Percentiles rank a stretch among this genome's conserved stretches.
Conservation (phyloP, 2,329 filamentous ascomycete genomes). For the Penicillium brasilianum region DNA sequence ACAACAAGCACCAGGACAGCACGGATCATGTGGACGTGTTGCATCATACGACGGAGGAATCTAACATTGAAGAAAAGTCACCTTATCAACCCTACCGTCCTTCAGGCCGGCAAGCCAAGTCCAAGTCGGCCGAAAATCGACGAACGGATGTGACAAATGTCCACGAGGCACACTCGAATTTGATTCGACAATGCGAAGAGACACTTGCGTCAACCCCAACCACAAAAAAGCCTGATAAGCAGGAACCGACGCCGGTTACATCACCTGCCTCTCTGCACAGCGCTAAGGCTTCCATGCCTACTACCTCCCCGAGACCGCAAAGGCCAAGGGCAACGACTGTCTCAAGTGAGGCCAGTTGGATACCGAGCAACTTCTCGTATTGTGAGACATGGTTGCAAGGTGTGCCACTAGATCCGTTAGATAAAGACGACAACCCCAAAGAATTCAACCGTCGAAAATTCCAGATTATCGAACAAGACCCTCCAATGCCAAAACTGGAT, state of each 20-base stretch:
- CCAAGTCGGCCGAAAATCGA: conserved; percentile 12
- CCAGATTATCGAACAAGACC: conserved; percentile 45
- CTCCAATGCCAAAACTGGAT: conserved; percentile 33
- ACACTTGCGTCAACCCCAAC: conserved; percentile 20
- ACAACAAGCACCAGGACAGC: background rate
- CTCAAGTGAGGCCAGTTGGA: conserved; percentile 46
- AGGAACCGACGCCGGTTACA: conserved; percentile 13
- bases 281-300: conserved; percentile 8
- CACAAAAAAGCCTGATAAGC: conserved; percentile 16
- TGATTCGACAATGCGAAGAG: conserved; percentile 37
- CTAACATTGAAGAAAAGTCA: conserved; percentile 6
- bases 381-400: conserved; percentile 46
- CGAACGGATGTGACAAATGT: conserved; percentile 35
- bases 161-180: conserved; percentile 40
- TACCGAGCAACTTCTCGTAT: conserved; percentile 43
- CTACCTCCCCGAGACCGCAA: conserved; percentile 32
- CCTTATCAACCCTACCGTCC: conserved; percentile 26
- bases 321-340: conserved; percentile 41
- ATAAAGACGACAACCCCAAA: conserved; percentile 31
- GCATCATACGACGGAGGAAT: background rate
- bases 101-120: conserved; percentile 18
- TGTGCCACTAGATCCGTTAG: conserved; percentile 39
- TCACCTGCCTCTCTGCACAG: conserved; percentile 15
- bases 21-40: background rate
- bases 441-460: conserved; percentile 42